Evolutionary conservation across 2,329 filamentous ascomycete genomes (phyloP).

Genomic region (Xylaria sp.): DNA sequence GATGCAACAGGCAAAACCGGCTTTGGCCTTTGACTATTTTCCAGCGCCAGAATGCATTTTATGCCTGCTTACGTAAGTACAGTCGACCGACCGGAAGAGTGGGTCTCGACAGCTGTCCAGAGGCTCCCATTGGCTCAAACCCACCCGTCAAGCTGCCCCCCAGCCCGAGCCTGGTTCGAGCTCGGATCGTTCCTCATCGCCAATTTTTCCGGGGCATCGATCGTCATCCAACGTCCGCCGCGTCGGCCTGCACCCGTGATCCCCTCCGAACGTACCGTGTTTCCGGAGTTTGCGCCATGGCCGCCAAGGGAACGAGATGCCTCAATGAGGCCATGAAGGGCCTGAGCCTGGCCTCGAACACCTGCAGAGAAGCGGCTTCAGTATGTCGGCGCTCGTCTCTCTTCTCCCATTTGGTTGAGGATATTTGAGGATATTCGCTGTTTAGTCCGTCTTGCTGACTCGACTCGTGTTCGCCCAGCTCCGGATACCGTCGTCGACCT

Average conservation of each 20-base stretch:
- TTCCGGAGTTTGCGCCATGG: conserved; percentile 33
- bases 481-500: conserved; percentile 32
- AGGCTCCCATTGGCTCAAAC: conserved; percentile 10
- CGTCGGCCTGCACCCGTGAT: neutral
- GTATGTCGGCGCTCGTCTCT: conserved; percentile 22
- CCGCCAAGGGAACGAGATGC: conserved; percentile 44
- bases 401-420: neutral
- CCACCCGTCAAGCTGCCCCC: neutral
- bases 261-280: neutral
- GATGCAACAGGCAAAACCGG: neutral
- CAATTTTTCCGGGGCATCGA: conserved; percentile 26
- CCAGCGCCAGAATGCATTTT: neutral
- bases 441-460: conserved; percentile 7
- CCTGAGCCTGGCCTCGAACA: conserved; percentile 43
- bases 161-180: neutral
- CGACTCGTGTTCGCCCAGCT: conserved; percentile 14
- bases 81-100: neutral
- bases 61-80: neutral
- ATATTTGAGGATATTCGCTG: neutral
- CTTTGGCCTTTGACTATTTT: conserved; percentile 5
- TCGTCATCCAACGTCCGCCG: conserved; percentile 4
- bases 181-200: conserved; percentile 8
- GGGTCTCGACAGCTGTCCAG: neutral
- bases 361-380: conserved; percentile 33
- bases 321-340: conserved; percentile 50